Conservation (phyloP, 2,329 filamentous ascomycete genomes). For the Didymosphaeria variabile region DNA sequence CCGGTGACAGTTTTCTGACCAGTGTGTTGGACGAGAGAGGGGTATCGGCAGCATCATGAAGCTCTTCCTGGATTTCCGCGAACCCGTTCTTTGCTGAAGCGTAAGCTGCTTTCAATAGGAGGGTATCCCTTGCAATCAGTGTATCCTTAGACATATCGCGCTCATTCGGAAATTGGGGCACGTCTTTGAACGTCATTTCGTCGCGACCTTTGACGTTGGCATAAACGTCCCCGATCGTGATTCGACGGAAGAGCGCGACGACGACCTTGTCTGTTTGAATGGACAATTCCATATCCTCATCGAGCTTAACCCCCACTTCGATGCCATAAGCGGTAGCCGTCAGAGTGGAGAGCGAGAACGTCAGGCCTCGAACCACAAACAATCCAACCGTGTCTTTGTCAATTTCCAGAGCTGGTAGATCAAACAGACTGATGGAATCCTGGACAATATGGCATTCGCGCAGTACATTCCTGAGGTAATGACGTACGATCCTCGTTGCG, state of each 20-base stretch:
- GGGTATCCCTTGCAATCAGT: conserved; percentile 56
- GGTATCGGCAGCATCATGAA: conserved; percentile 22
- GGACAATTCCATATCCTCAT: conserved; percentile 63
- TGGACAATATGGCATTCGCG: conserved; percentile 60
- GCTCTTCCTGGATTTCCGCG: conserved; percentile 36
- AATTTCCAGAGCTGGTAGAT: conserved; percentile 63
- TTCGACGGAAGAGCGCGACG: conserved; percentile 59
- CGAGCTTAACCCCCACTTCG: conserved; percentile 62
- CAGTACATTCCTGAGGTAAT: conserved; percentile 49
- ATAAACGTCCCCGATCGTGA: conserved; percentile 63
- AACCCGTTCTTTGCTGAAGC: conserved; percentile 20
- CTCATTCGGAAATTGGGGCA: conserved; percentile 41
- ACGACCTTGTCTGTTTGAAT: conserved; percentile 60
- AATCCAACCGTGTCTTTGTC: conserved; percentile 63
- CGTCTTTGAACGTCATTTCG: conserved; percentile 60
- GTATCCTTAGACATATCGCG: conserved; percentile 50
- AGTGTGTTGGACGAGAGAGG: conserved; percentile 48
- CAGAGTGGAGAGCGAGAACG: conserved; percentile 60
- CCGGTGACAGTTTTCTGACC: conserved; percentile 55
- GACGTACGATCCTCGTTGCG: conserved; percentile 49
- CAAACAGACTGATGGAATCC: conserved; percentile 61
- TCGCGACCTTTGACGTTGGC: conserved; percentile 64
- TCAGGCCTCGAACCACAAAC: conserved; percentile 62
- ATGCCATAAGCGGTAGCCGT: conserved; percentile 62
- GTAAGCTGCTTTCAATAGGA: conserved; percentile 56